Base-by-base conservation (phyloP, 2,329 filamentous ascomycete genomes). In the Escovopsis sp. region DNA sequence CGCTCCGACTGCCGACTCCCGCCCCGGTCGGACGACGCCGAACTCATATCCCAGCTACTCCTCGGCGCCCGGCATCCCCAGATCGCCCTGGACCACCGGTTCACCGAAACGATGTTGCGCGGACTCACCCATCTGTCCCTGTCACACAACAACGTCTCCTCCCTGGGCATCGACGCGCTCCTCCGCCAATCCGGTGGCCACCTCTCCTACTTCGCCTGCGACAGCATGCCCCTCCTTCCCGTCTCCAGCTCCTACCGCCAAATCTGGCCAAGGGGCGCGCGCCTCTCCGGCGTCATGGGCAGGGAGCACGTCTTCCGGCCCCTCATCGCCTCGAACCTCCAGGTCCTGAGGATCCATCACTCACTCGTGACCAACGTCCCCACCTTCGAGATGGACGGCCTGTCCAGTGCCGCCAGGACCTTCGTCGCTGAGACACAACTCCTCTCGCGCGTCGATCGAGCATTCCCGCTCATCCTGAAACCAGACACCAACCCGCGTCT, bases 401-500 rank as follows among this genome's bases (percentile, higher is more conserved):
- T 65, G 4, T 57, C 60, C 3, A 42, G 48, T 3, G 43, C 59
- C 38, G 49, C 53, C 8, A 48, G 56, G 3, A 30, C 58, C 8
- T 61, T 58, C 43, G 40, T 67, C 7, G 61, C 66, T 4, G 68
- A 73, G 45, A 63, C 53, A 0, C 42, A 46, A 1, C 45, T 73
- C 28, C 56, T 58, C 9, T 52, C 54, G 26, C 57, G 61, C n/a
- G 54, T 61, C 12, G 53, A 65, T 23, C 48, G 58, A 23, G 59
- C 61, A 6, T 73, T 65, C 42, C 63, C 66, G 3, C 54, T 62
- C 34, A 47, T 55, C 12, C 68, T 71, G 35, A 47, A 59, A 4
- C 72, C 73, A 0, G 63, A 73, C 33, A 64, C 66, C 54, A 77
- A 76, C 39, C 65, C 70, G 1, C 62, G 70, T 4, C 48, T 78